Percentiles rank a stretch among this genome's conserved stretches.
Conservation (phyloP, 2,329 filamentous ascomycete species). For the Metarhizium rileyi region DNA sequence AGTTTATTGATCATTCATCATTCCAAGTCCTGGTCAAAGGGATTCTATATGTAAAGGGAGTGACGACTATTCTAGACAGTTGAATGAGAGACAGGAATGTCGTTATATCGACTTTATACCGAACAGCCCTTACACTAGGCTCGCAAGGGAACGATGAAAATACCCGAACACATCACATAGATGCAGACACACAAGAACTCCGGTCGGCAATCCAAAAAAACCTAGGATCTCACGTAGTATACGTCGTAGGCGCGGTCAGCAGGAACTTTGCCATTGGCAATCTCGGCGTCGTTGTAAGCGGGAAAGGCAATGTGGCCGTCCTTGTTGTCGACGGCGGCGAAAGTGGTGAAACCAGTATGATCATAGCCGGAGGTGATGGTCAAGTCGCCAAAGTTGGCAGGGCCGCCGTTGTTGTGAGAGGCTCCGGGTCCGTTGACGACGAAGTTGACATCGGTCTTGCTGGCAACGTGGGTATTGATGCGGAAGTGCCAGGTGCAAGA, state of each 20-base stretch:
- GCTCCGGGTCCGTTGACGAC: constrained; percentile 24
- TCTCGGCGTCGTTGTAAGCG: constrained; percentile 41
- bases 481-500: constrained; percentile 35
- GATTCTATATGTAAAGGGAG: too few relatives aligned
- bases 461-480: constrained; percentile 27
- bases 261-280: constrained; percentile 33
- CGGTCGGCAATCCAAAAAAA: too few relatives aligned
- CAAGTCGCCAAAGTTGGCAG: constrained; percentile 36
- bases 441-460: constrained; percentile 28
- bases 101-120: too few relatives aligned
- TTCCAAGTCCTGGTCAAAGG: too few relatives aligned
- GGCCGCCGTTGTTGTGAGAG: constrained; percentile 29
- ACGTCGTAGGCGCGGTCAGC: not conserved
- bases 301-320: constrained; percentile 39
- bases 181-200: too few relatives aligned
- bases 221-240: not conserved
- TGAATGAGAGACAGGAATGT: too few relatives aligned
- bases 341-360: constrained; percentile 39
- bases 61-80: too few relatives aligned
- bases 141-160: too few relatives aligned
- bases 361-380: constrained; percentile 31
- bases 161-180: too few relatives aligned
- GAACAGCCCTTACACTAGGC: too few relatives aligned
- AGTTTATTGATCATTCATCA: too few relatives aligned
- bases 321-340: constrained; percentile 35